Evolutionary conservation across 2,329 filamentous ascomycete species (phyloP).

Genomic region (Elsinoe ampelina): DNA sequence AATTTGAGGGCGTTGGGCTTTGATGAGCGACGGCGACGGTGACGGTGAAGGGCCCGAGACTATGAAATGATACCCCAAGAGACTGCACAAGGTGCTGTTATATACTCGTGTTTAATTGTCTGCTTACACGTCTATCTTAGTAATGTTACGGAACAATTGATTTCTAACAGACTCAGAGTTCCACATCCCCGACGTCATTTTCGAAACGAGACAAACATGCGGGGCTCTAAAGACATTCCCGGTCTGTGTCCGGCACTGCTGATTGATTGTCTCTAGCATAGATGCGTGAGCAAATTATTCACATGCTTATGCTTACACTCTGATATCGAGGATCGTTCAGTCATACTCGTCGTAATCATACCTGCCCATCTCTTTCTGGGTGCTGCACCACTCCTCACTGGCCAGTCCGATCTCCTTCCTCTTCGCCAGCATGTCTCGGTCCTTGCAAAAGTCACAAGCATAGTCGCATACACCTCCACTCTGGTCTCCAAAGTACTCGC

Average conservation of each 20-base stretch:
- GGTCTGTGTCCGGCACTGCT: too few relatives aligned
- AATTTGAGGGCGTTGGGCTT: too few relatives aligned
- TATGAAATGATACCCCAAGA: too few relatives aligned
- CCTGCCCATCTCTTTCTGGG: slow-evolving; percentile 36
- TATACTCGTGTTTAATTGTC: neutral
- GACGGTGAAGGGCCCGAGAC: too few relatives aligned
- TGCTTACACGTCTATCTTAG: neutral
- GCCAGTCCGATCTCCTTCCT: slow-evolving; percentile 36
- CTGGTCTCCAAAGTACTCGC: slow-evolving; percentile 66
- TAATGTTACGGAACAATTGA: neutral
- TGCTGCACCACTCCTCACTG: slow-evolving; percentile 42
- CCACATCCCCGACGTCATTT: neutral
- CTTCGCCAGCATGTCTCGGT: slow-evolving; percentile 32
- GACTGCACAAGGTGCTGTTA: too few relatives aligned
- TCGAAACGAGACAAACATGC: neutral
- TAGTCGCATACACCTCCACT: slow-evolving; percentile 30
- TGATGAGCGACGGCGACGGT: too few relatives aligned
- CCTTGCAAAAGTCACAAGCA: slow-evolving; percentile 43
- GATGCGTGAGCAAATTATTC: too few relatives aligned
- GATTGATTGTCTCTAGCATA: too few relatives aligned
- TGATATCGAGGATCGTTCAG: slow-evolving; percentile 14
- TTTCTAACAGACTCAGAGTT: neutral
- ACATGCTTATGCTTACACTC: neutral
- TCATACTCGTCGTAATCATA: slow-evolving; percentile 30
- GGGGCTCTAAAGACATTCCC: neutral